phyloP scores from a whole-genome alignment of 176 grass and related monocot species.

The Puccinellia tenuiflora region DNA sequence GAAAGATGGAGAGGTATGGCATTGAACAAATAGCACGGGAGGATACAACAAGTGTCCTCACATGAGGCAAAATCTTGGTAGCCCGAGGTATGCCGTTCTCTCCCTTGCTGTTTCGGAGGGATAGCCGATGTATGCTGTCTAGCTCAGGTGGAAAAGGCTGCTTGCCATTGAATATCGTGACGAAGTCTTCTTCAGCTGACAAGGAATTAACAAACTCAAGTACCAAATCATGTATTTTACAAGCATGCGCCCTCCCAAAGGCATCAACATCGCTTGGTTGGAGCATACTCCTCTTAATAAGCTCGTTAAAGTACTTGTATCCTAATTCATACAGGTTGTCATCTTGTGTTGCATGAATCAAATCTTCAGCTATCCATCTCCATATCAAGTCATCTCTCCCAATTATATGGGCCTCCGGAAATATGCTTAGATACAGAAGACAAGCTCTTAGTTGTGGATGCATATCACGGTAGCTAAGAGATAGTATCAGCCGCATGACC shows the following conservation, averaged over 20 bases:
- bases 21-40: not conserved
- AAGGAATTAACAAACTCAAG: not conserved
- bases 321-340: not conserved
- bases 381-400: not conserved
- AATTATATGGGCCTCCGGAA: not conserved
- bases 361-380: conserved; percentile 10
- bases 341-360: not conserved
- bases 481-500: not conserved
- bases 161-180: not conserved
- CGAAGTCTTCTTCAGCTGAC: not conserved
- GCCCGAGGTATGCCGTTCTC: not conserved
- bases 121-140: not conserved
- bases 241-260: not conserved
- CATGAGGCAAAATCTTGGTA: not conserved
- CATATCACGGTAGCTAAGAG: not conserved
- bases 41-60: not conserved
- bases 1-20: not conserved
- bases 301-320: not conserved
- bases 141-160: not conserved
- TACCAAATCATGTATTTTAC: not conserved
- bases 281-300: not conserved
- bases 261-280: not conserved
- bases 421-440: not conserved
- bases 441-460: not conserved
- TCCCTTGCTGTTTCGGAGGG: not conserved